A percentile compares a stretch with the other conserved stretches of the same genome.
Conservation (phyloP, 1,139 yeast species). For the Scheffersomyces cryptocercus region DNA sequence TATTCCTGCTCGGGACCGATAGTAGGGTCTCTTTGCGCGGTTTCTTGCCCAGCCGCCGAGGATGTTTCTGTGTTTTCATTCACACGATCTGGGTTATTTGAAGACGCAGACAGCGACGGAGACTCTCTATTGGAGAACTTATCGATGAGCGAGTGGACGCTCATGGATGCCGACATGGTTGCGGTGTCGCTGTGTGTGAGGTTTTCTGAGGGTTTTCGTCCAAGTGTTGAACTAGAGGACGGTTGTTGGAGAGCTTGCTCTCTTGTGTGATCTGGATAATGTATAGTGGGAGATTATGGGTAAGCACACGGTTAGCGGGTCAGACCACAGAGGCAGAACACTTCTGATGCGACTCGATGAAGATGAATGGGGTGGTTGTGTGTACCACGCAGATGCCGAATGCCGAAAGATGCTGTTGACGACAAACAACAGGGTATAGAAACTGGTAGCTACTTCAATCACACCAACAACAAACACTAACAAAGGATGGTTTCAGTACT, state of each 20-base stretch:
- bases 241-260: background rate
- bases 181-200: background rate
- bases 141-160: conserved; percentile 17
- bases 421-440: background rate
- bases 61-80: conserved; percentile 1
- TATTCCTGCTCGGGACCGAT: conserved; percentile 2
- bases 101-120: conserved; percentile 1
- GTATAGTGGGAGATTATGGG: background rate
- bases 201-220: background rate
- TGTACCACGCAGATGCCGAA: too few relatives aligned
- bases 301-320: background rate
- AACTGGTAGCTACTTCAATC: background rate
- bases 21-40: conserved; percentile 3
- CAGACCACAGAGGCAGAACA: too few relatives aligned
- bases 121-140: conserved; percentile 8
- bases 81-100: background rate
- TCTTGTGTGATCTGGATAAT: background rate
- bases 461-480: too few relatives aligned
- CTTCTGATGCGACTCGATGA: too few relatives aligned
- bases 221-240: background rate
- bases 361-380: too few relatives aligned
- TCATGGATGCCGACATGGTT: conserved; percentile 8
- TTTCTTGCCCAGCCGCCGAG: background rate
- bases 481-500: too few relatives aligned
- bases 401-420: too few relatives aligned